phyloP scores from a whole-genome alignment of 495 filamentous ascomycete species.

The Zalerion maritima region DNA sequence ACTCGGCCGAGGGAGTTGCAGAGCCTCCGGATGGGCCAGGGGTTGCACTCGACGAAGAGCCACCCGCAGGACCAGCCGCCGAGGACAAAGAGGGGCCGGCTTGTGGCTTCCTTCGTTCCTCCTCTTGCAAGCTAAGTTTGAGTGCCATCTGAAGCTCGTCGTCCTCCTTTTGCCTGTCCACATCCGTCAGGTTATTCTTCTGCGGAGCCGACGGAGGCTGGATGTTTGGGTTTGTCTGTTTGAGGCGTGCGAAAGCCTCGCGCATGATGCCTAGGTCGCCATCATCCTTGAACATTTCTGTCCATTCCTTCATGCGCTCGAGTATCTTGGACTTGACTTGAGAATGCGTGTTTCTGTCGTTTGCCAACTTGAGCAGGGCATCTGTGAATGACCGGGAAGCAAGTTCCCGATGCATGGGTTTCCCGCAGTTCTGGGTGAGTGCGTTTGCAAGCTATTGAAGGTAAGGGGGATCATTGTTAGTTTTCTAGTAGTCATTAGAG shows the following conservation, averaged over 20 bases:
- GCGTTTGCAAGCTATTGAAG: constrained; percentile 65
- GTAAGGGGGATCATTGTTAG: constrained; percentile 1
- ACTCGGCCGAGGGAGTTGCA: constrained; percentile 17
- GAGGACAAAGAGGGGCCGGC: constrained; percentile 20
- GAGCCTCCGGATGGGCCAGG: constrained; percentile 10
- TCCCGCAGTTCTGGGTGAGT: constrained; percentile 86
- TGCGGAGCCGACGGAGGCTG: constrained; percentile 84
- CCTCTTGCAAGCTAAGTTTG: constrained; percentile 81
- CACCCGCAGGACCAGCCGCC: constrained; percentile 12
- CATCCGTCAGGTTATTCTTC: constrained; percentile 77
- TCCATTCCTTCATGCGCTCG: constrained; percentile 93
- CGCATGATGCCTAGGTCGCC: constrained; percentile 96
- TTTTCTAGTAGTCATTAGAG: not conserved
- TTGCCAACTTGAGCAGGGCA: constrained; percentile 75
- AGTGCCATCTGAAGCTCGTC: constrained; percentile 96
- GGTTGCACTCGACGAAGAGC: constrained; percentile 8
- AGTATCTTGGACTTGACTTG: constrained; percentile 95
- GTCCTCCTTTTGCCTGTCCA: constrained; percentile 89
- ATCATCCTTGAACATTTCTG: constrained; percentile 81
- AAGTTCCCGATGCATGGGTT: constrained; percentile 82
- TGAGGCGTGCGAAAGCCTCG: constrained; percentile 81
- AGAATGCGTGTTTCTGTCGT: constrained; percentile 88
- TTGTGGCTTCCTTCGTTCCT: constrained; percentile 33
- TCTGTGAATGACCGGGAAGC: constrained; percentile 93
- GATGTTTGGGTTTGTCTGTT: constrained; percentile 72